phyloP scores from a whole-genome alignment of 1,139 yeast species.

The Hansenula sp. region DNA sequence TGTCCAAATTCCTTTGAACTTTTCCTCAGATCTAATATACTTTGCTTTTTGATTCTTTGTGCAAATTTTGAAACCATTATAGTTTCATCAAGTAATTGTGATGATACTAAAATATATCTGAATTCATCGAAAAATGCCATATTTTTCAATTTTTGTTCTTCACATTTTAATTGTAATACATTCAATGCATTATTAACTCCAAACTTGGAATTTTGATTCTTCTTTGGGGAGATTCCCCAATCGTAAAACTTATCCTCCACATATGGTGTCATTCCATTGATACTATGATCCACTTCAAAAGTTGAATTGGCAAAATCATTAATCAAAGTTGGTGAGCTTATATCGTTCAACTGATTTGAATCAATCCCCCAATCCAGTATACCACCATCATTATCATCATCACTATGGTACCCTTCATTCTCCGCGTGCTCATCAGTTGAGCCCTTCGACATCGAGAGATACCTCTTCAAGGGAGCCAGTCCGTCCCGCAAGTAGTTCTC shows the following conservation, averaged over 20 bases:
- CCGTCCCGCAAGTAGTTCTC: constrained; percentile 2
- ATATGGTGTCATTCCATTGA: constrained; percentile 1
- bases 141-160: background rate
- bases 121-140: constrained; percentile 37
- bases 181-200: background rate
- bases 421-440: too few species aligned
- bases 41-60: constrained; percentile 14
- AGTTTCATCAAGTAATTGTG: constrained; percentile 35
- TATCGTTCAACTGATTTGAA: constrained; percentile 3
- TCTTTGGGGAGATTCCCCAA: constrained; percentile 15
- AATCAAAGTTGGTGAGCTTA: constrained; percentile 22
- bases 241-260: constrained; percentile 9
- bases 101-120: constrained; percentile 37
- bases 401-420: too few species aligned
- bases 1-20: constrained; percentile 2
- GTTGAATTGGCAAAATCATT: constrained; percentile 9
- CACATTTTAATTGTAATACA: background rate
- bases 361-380: constrained; percentile 22
- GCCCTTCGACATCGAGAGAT: background rate
- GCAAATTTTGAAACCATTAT: constrained; percentile 19
- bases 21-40: constrained; percentile 4
- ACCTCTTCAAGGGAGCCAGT: constrained; percentile 1
- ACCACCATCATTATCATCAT: too few species aligned
- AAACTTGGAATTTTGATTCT: too few species aligned
- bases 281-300: constrained; percentile 8